Base-by-base conservation (phyloP, 1,139 yeast species). In the Protomyces arabidopsidicola region DNA sequence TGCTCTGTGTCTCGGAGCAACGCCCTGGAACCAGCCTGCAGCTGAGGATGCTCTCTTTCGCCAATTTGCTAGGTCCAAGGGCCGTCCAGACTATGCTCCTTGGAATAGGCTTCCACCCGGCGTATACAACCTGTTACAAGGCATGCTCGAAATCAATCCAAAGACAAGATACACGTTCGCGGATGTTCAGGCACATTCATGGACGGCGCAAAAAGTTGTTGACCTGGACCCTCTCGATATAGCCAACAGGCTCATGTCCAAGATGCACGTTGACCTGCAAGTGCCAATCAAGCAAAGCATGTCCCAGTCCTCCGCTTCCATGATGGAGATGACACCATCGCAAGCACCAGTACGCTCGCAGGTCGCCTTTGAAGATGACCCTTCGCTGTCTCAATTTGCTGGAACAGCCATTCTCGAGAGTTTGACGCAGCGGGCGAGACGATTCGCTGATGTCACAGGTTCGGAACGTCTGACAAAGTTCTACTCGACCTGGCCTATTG, bases 21-120 rank as follows among this genome's bases (percentile, higher is more conserved):
- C 85, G 0, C 87, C 88, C 0, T 85, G 89, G 89, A 85, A 83
- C 66, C 81, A 80, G 69, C 88, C 87, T 0, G 77, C 35, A 70
- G 70, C 45, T 6, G 52, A 42, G 16, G 53, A 55, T 50, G n/a
- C 3, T 76, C 76, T 20, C 87, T 84, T 53, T 68, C 74, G 74
- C 0, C 82, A 81, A 67, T 85, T 79, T 68, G 72, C 72, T 10
- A 73, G 73, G 12, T 84, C 77, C 68, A 75, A 76, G 48, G 77
- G 78, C 45, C 85, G 84, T 5, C 79, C 78, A 36, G 70, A 81
- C 0, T 55, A 60, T 39, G 70, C 70, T 22, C 84, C 86, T 0
- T 84, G 88, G 88, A 75, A 76, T 27, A 76, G 75, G 64, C 71
- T 84, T 14, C 79, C 82, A 6, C 73, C 79, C 0, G 76, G 75